Base-by-base conservation (phyloP, 2,329 filamentous ascomycete species). In the Dendrostoma leiphaemia region DNA sequence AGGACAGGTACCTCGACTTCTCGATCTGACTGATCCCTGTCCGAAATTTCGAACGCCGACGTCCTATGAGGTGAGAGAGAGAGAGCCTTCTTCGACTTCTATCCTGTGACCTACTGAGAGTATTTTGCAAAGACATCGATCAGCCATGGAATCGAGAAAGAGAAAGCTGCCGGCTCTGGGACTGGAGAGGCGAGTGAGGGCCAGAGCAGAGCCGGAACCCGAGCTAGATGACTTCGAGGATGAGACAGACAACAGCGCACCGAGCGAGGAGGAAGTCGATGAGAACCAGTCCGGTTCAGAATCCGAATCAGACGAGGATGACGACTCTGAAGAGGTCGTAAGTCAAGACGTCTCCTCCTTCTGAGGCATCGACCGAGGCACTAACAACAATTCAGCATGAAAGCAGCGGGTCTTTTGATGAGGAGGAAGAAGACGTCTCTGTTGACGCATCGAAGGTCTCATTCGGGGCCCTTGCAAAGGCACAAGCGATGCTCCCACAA, bases 401-500 rank as follows among this genome's bases (percentile, higher is more conserved):
- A 15, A 64, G 69, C 13, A 64, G 69, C 37, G 64, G 62, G 7
- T 59, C 59, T 3, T 65, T 67, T 4, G 61, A 62, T 35, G 65
- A 68, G 19, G 63, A 68, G 29, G 69, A 71, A 41, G 63, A 69
- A 68, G 61, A 63, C 68, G 64, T 72, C 6, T 70, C 69, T 17
- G 67, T 79, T 53, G 76, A 80, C 55, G 71, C 78, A 41, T 74
- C 82, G 8, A 76, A 79, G 57, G 84, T 97, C 60, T 94, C 91
- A 23, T 97, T 97, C 65, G 92, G 91, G 59, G 89, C 90, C n/a
- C 78, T 97, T 37, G 90, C 90, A 60, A 90, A 90, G 76, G 92
- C 91, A 1, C 90, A 96, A 74, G 86, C 86, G 35, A 81, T 84
- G 0, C 72, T 96, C 29, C 75, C 67, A 61, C 60, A 32, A 45